These are phyloP conservation scores for Giardia duodenalis DNA, from an alignment of 208 protist genomes.

Conservation along the genomic window DNA sequence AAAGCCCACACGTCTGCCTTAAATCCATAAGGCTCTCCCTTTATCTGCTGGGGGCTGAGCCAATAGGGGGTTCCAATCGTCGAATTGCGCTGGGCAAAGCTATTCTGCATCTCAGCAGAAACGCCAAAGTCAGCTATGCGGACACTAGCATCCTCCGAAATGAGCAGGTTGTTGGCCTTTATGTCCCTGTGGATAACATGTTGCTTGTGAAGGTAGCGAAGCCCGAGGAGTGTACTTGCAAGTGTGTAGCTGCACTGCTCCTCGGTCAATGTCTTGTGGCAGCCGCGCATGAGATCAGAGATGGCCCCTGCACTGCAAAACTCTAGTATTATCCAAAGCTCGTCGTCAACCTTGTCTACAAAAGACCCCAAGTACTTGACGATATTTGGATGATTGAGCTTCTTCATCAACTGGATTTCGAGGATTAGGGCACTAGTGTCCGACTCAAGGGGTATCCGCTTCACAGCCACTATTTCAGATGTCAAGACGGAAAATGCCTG, in stretches of 20 bases:
- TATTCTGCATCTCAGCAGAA: slow-evolving; percentile 50
- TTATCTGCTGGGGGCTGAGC: slow-evolving; percentile 52
- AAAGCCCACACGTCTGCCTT: slow-evolving; percentile 55
- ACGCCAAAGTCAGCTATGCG: slow-evolving; percentile 74
- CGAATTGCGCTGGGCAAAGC: slow-evolving; percentile 60
- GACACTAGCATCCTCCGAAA: slow-evolving; percentile 52
- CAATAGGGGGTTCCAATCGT: slow-evolving; percentile 68
- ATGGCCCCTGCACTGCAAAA: slow-evolving; percentile 55
- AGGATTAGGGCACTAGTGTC: slow-evolving; percentile 36
- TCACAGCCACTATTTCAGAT: slow-evolving; percentile 46
- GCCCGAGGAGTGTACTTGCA: slow-evolving; percentile 43
- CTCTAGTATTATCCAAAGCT: slow-evolving; percentile 56
- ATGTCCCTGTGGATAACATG: slow-evolving; percentile 73
- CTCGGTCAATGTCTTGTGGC: slow-evolving; percentile 48
- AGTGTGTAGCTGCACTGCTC: slow-evolving; percentile 49
- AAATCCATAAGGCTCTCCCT: neutral
- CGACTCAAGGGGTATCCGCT: slow-evolving; percentile 43
- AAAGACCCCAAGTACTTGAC: slow-evolving; percentile 50
- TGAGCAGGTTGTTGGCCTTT: slow-evolving; percentile 55
- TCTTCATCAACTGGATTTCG: slow-evolving; percentile 50
- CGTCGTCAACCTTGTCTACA: slow-evolving; percentile 15
- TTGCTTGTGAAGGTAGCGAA: slow-evolving; percentile 63
- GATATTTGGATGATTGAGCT: slow-evolving; percentile 47
- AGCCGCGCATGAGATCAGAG: slow-evolving; percentile 58
- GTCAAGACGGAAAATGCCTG: slow-evolving; percentile 36